Evolutionary conservation across 345 rosid genomes (phyloP).

Genomic region (Laguncularia racemosa): DNA sequence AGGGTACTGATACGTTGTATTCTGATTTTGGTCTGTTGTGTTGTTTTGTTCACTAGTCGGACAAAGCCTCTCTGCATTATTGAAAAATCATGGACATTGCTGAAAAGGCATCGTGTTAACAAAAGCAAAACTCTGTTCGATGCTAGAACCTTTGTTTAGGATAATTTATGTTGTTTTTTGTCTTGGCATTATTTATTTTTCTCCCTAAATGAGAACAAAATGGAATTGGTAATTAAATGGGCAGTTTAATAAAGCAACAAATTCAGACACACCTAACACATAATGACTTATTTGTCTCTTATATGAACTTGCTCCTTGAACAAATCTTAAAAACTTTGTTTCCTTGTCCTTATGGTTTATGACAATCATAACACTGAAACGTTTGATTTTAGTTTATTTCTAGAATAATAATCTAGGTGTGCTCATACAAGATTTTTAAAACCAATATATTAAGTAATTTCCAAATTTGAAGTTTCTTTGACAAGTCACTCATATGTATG

Average conservation of each 20-base stretch:
- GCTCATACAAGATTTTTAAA: too few relatives aligned
- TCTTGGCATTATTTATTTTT: not conserved
- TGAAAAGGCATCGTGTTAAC: slow-evolving; percentile 12
- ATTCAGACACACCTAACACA: slow-evolving; percentile 21
- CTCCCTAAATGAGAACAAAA: slow-evolving; percentile 15
- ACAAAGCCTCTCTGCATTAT: slow-evolving; percentile 4
- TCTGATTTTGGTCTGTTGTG: slow-evolving; percentile 8
- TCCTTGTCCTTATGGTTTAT: slow-evolving; percentile 19
- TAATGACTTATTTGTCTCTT: slow-evolving; percentile 15
- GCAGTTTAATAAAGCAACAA: slow-evolving; percentile 12
- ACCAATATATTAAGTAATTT: too few relatives aligned
- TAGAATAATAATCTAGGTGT: not conserved
- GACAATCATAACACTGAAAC: slow-evolving; percentile 13
- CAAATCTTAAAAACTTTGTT: not conserved
- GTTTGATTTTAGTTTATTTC: slow-evolving; percentile 4
- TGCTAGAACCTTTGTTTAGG: slow-evolving; percentile 1
- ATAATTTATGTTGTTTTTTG: not conserved
- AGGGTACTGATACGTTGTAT: not conserved
- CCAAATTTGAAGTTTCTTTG: too few relatives aligned
- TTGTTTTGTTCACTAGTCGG: not conserved
- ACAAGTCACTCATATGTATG: too few relatives aligned
- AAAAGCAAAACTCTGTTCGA: slow-evolving; percentile 18
- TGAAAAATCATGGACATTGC: slow-evolving; percentile 8
- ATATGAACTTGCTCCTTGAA: not conserved
- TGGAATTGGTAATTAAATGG: slow-evolving; percentile 6